Base-by-base conservation (phyloP, 2,329 filamentous ascomycete species). In the Ophiostoma pallidulum region DNA sequence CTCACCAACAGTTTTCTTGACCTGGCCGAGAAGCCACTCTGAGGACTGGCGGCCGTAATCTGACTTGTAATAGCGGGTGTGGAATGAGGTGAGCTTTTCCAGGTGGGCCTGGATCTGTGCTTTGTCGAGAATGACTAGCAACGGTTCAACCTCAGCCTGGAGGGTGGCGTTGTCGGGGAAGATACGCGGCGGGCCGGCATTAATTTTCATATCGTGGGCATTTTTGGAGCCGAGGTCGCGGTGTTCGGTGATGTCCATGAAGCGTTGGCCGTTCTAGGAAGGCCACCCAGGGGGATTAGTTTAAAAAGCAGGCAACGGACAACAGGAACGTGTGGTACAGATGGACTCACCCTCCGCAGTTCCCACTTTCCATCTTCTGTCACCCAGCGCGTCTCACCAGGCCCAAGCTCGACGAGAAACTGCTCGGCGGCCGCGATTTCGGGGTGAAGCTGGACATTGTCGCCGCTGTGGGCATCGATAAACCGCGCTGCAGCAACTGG, bases 291-390 rank as follows among this genome's bases (percentile, higher is more conserved):
- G 14, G 9, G 32, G n/a, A n/a, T 48, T 42, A 48, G 38, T 16
- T 14, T 4, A 6, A 6, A 18, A 35, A 28, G 10, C 38, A 26
- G 24, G 8, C 6, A 7, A 14, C 18, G 38, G 26, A 13, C 4
- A 29, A 31, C 8, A 14, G 31, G 4, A 41, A n/a, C n/a, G n/a
- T n/a, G 26, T 32, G 16, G 13, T 20, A 33, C 10, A 33, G 10
- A 4, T 40, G 8, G 53, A 38, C 78, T 49, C 75, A 94, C 89
- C 57, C 88, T 75, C 60, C 85, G 82, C 54, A 97, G 70, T 64
- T 83, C 81, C 89, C 91, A 96, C 68, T 97, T 98, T 69, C 96
- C 82, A 31, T 95, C 86, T 59, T 97, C 91, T 0, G 87, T 94
- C 28, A 96, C 83, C 85, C 86, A 92, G 72, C 76, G 72, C 20